These are phyloP conservation scores for Thelonectria olida DNA, from an alignment of 2,329 filamentous ascomycete species.

Conservation along the genomic window DNA sequence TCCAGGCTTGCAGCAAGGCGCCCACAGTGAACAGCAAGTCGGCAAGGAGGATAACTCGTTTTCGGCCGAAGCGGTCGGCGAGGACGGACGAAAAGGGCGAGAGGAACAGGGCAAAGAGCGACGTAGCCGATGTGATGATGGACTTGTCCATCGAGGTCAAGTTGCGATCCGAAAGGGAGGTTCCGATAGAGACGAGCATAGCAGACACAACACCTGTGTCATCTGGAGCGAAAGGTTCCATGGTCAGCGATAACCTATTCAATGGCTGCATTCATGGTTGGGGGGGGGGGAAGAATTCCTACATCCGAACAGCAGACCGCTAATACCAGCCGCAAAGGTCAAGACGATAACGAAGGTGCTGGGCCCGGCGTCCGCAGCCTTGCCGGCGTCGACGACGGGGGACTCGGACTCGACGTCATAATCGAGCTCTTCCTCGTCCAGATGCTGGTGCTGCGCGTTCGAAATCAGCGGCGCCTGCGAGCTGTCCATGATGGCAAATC, in stretches of 20 bases:
- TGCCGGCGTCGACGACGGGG: conserved; percentile 38
- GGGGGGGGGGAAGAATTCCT: conserved; percentile 42
- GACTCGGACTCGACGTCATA: conserved; percentile 40
- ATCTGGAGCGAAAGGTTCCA: conserved; percentile 51
- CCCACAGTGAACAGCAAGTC: conserved; percentile 75
- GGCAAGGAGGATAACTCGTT: conserved; percentile 69
- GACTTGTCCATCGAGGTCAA: conserved; percentile 74
- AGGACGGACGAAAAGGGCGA: conserved; percentile 73
- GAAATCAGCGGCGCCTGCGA: conserved; percentile 52
- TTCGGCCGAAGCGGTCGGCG: conserved; percentile 69
- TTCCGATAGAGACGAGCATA: conserved; percentile 71
- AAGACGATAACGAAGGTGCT: conserved; percentile 68
- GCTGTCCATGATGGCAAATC: conserved; percentile 44
- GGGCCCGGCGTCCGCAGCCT: conserved; percentile 44
- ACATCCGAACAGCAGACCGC: conserved; percentile 75
- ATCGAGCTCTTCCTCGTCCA: conserved; percentile 45
- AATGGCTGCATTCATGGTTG: not conserved
- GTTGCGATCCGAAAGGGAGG: conserved; percentile 63
- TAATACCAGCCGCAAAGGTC: conserved; percentile 72
- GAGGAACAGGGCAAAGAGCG: conserved; percentile 70
- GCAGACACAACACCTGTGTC: conserved; percentile 76
- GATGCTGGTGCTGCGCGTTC: conserved; percentile 33
- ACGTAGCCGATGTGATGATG: conserved; percentile 75
- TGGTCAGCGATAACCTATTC: conserved; percentile 10
- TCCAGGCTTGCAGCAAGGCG: conserved; percentile 70